Evolutionary conservation across 371 early-diverging fungal genomes (phyloP).

Genomic region (Apophysomyces variabilis): DNA sequence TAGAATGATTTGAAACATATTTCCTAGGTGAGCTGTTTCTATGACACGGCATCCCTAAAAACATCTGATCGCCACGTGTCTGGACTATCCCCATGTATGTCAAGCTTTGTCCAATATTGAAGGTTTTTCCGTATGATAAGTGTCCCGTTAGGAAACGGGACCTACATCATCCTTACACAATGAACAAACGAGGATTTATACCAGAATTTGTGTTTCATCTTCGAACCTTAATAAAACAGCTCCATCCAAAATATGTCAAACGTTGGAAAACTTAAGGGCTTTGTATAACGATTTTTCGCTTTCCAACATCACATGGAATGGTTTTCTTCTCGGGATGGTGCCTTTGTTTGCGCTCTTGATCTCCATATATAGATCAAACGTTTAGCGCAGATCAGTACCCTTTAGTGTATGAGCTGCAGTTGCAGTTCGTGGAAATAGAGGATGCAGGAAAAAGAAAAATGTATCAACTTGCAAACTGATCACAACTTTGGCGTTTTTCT

Average conservation of each 20-base stretch:
- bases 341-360: not conserved
- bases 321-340: not conserved
- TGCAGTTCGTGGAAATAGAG: not conserved
- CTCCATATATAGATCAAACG: not conserved
- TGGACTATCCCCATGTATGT: not conserved
- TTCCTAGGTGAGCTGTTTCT: not conserved
- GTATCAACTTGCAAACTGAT: no score
- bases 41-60: not conserved
- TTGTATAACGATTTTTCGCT: not conserved
- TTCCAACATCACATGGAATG: not conserved
- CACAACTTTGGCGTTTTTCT: no score
- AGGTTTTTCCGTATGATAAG: conserved; percentile 3
- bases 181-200: conserved; percentile 5
- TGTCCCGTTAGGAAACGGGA: conserved; percentile 7
- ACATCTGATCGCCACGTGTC: conserved; percentile 12
- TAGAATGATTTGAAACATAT: not conserved
- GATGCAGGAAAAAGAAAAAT: not conserved
- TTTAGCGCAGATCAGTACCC: conserved; percentile 2
- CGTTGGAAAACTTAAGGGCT: not conserved
- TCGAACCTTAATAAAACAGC: not conserved
- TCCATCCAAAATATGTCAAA: not conserved
- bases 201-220: not conserved
- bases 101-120: conserved; percentile 1
- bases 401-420: conserved; percentile 3
- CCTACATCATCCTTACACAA: conserved; percentile 9